Percentiles rank a stretch among this genome's conserved stretches.
These are phyloP conservation scores for Hemerocallis citrina DNA, from an alignment of 106 monocot genomes.

Conservation along the genomic window DNA sequence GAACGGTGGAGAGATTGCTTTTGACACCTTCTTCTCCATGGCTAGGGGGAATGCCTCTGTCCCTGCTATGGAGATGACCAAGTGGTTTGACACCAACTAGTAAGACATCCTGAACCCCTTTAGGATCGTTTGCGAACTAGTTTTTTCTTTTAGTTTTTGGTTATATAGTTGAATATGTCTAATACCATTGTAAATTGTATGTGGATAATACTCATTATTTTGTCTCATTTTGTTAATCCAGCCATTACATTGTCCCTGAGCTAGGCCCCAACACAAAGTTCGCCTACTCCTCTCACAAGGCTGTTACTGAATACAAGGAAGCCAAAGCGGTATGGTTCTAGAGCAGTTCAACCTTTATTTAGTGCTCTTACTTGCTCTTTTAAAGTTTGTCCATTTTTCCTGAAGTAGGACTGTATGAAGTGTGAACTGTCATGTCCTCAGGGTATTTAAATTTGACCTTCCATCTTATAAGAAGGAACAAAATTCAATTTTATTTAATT, in stretches of 20 bases:
- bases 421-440: too few relatives aligned
- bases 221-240: conserved; percentile 10
- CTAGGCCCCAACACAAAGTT: conserved; percentile 16
- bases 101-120: conserved; percentile 5
- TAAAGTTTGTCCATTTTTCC: too few relatives aligned
- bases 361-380: too few relatives aligned
- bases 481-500: too few relatives aligned
- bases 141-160: neutral
- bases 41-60: conserved; percentile 28
- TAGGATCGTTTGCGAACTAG: neutral
- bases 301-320: conserved; percentile 19
- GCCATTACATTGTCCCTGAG: conserved; percentile 25
- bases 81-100: conserved; percentile 31
- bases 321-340: conserved; percentile 14
- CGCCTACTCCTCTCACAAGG: conserved; percentile 19
- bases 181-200: neutral
- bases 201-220: neutral
- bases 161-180: neutral
- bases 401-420: too few relatives aligned
- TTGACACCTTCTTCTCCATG: conserved; percentile 24
- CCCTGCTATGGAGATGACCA: conserved; percentile 28
- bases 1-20: conserved; percentile 19
- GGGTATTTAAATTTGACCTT: too few relatives aligned
- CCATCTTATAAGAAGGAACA: too few relatives aligned
- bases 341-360: too few relatives aligned